Percentiles rank a stretch among this genome's conserved stretches.
phyloP scores from a whole-genome alignment of 2,329 filamentous ascomycete species.

The Neurospora crassa region DNA sequence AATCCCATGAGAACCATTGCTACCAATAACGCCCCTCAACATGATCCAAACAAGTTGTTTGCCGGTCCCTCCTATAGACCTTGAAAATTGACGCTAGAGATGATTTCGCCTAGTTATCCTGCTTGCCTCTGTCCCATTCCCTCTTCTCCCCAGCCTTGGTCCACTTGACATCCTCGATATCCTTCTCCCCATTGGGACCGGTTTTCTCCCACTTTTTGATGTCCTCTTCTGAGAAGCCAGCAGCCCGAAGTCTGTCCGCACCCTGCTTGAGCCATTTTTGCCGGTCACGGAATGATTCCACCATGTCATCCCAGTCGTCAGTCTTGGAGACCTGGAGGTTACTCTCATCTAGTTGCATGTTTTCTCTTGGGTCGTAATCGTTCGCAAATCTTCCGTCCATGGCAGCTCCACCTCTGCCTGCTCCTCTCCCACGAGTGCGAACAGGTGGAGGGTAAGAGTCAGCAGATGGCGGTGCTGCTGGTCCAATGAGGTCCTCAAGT shows the following conservation, averaged over 20 bases:
- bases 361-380: constrained; percentile 47
- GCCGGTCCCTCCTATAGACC: neutral
- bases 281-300: constrained; percentile 72
- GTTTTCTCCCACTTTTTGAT: constrained; percentile 59
- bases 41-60: neutral
- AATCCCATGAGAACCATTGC: neutral
- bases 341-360: constrained; percentile 42
- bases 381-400: constrained; percentile 76
- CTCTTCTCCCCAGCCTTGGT: constrained; percentile 54
- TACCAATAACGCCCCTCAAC: neutral
- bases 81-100: neutral
- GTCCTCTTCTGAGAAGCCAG: constrained; percentile 69
- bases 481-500: constrained; percentile 67
- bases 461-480: constrained; percentile 42
- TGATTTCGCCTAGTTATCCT: neutral
- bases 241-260: constrained; percentile 63
- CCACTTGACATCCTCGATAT: constrained; percentile 64
- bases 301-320: constrained; percentile 69
- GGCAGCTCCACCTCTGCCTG: constrained; percentile 47
- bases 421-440: constrained; percentile 61
- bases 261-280: constrained; percentile 68
- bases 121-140: constrained; percentile 52
- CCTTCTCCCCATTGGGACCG: constrained; percentile 42
- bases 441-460: constrained; percentile 40
- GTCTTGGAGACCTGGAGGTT: constrained; percentile 25